A percentile compares a stretch with the other conserved stretches of the same genome.
These are phyloP conservation scores for Scleroderma bovista DNA, from an alignment of 768 basidiomycete species.

Conservation along the genomic window DNA sequence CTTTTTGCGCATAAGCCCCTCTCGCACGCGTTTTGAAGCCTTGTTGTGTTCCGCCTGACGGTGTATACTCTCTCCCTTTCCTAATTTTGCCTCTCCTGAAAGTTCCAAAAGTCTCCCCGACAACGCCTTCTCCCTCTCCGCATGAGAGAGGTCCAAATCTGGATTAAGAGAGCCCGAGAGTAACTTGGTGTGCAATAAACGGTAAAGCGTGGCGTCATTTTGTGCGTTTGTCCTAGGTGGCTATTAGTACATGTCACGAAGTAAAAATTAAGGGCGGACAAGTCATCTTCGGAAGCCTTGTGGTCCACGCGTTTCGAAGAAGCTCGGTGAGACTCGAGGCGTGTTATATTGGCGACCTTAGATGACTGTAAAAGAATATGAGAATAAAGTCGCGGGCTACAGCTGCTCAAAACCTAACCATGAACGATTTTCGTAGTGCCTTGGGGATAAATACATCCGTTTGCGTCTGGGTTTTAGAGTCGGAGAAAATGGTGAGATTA, in stretches of 20 bases:
- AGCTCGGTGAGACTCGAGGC: conserved; percentile 11
- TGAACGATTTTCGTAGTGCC: conserved; percentile 61
- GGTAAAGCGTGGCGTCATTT: conserved; percentile 76
- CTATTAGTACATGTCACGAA: background rate
- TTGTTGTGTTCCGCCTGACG: conserved; percentile 61
- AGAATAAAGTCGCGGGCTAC: background rate
- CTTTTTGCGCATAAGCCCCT: conserved; percentile 61
- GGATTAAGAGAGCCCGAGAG: conserved; percentile 67
- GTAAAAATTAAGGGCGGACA: conserved; percentile 28
- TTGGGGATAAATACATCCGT: conserved; percentile 24
- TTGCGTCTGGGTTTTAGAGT: conserved; percentile 22
- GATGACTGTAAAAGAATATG: conserved; percentile 51
- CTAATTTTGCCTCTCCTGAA: conserved; percentile 60
- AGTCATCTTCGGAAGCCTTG: conserved; percentile 51
- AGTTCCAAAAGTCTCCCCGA: conserved; percentile 75
- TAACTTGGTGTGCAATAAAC: conserved; percentile 72
- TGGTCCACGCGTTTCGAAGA: conserved; percentile 17
- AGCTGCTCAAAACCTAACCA: conserved; percentile 44
- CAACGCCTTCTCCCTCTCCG: conserved; percentile 67
- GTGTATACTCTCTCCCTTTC: conserved; percentile 64
- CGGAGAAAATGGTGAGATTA: conserved; percentile 56
- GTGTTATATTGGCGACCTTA: conserved; percentile 58
- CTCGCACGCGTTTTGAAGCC: conserved; percentile 66
- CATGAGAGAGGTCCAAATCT: conserved; percentile 56
- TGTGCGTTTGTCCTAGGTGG: conserved; percentile 58